Conservation (phyloP, 257 asterid species). For the Primulina eburnea region DNA sequence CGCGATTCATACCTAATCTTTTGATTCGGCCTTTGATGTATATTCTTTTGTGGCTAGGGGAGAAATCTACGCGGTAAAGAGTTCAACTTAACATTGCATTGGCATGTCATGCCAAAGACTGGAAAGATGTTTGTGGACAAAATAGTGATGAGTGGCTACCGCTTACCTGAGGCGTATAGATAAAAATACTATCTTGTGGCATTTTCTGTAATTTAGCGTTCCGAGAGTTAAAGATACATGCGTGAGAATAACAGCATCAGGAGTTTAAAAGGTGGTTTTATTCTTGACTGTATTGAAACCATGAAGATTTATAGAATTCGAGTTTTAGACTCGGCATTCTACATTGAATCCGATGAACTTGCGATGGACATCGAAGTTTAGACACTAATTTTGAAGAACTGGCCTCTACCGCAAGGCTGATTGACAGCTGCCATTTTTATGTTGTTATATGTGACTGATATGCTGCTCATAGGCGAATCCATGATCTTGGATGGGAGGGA, state of each 20-base stretch:
- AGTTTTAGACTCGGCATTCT: constrained; percentile 44
- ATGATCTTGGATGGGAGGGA: neutral
- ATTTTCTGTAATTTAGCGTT: constrained; percentile 25
- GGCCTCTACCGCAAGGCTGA: neutral
- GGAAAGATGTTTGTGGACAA: constrained; percentile 92
- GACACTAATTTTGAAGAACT: too few relatives aligned
- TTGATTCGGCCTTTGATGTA: neutral
- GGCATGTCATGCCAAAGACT: constrained; percentile 99
- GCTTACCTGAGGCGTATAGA: constrained; percentile 67
- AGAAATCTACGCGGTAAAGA: constrained; percentile 79
- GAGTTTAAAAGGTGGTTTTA: neutral
- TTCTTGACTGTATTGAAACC: neutral
- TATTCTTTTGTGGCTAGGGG: constrained; percentile 46
- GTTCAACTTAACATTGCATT: constrained; percentile 84
- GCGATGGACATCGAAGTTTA: neutral
- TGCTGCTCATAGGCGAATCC: neutral
- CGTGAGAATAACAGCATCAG: constrained; percentile 8
- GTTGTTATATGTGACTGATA: neutral
- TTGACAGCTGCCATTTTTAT: too few relatives aligned
- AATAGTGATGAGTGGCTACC: constrained; percentile 80
- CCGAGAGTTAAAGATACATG: constrained; percentile 24
- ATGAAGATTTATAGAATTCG: too few relatives aligned
- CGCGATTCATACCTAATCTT: neutral
- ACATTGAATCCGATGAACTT: constrained; percentile 11
- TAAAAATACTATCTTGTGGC: constrained; percentile 25